A percentile compares a stretch with the other conserved stretches of the same genome.
phyloP scores from a whole-genome alignment of 2,329 filamentous ascomycete species.

The Fusarium duplospermum region DNA sequence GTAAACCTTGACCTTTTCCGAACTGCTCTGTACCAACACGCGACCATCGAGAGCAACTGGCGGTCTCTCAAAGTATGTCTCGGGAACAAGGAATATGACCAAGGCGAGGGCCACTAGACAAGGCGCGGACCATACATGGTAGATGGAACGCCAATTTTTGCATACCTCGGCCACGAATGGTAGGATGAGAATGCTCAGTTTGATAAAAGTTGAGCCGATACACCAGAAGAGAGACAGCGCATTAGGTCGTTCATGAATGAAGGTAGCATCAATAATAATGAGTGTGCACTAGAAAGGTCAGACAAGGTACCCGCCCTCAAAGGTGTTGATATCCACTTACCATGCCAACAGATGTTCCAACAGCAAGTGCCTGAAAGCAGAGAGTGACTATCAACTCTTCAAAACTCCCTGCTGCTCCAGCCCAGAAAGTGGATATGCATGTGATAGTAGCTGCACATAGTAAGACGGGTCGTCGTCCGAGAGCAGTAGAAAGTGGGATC shows the following conservation, averaged over 20 bases:
- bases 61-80: constrained; percentile 31
- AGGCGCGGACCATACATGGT: constrained; percentile 12
- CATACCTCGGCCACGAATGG: not conserved
- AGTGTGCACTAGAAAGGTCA: constrained; percentile 8
- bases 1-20: constrained; percentile 25
- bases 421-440: constrained; percentile 12
- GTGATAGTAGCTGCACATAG: constrained; percentile 9
- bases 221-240: constrained; percentile 28
- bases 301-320: fast-evolving
- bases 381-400: constrained; percentile 5
- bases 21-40: constrained; percentile 7
- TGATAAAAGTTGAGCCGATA: constrained; percentile 12
- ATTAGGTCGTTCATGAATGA: constrained; percentile 32
- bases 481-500: constrained; percentile 27
- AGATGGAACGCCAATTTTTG: constrained; percentile 14
- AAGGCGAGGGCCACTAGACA: constrained; percentile 1
- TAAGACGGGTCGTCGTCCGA: constrained; percentile 29
- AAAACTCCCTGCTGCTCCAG: constrained; percentile 13
- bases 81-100: constrained; percentile 17
- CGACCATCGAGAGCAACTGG: constrained; percentile 29
- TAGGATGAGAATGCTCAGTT: constrained; percentile 6
- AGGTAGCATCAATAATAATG: constrained; percentile 27
- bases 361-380: constrained; percentile 19
- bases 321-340: not conserved
- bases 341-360: constrained; percentile 10